Base-by-base conservation (phyloP, 306 rosid species). In the Sechiopsis laciniata region DNA sequence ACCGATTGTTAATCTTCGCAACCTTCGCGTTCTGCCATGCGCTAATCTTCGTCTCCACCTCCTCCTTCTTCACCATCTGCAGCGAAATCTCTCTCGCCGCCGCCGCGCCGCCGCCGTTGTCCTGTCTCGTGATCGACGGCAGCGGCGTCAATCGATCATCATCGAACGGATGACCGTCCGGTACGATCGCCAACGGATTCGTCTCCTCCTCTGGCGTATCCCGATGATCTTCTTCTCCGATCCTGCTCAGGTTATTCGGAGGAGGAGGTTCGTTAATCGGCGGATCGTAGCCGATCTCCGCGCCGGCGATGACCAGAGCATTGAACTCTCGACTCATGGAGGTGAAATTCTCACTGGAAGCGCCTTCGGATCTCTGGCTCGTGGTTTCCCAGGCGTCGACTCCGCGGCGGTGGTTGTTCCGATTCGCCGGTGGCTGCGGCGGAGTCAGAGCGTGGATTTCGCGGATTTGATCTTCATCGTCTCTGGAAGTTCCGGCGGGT, bases 21-120 rank as follows among this genome's bases (percentile, higher is more conserved):
- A 88, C 61, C 76, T 91, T 91, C n/a, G 95, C 92, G 71, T 91
- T 91, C 79, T 89, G 99, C 99, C 99, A 95, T 0, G 99, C 99
- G 6, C 82, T 82, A 64, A 91, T 91, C 91, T 95, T 95, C 2
- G 97, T 62, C 67, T 95, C 99, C 81, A 95, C 95, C 81, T 95
- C 99, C 66, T 95, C 99, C 76, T 91, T 86, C 95, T 95, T 95
- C 82, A 95, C 95, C 58, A 79, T 84, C 63, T 89, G 80, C 74
- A 95, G 88, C 6, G 96, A 93, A 56, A 84, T 66, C 79, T 50
- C 75, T 15, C 76, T 70, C 52, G 3, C 10, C 54, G 24, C 52
- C 54, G 67, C 21, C 29, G 63, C 59, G 14, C 51, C n/a, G 7
- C 66, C 40, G 7, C 66, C 40, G 19, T 53, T 22, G 76, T 21